Base-by-base conservation (phyloP, 2,329 filamentous ascomycete species). In the Colletotrichum ledebouriae region DNA sequence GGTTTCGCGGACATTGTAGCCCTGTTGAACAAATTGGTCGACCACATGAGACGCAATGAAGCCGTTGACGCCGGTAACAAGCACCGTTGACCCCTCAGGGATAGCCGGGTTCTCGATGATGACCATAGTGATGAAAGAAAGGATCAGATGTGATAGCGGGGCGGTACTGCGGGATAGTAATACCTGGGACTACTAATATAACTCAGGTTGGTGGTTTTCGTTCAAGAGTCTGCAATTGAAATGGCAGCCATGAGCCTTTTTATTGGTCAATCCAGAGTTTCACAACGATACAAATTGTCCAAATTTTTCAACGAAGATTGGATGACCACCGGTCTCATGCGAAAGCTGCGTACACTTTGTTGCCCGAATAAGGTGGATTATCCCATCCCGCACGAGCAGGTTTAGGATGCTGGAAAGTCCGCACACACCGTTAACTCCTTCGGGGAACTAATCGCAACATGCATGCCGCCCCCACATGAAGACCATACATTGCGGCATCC, bases 1-100 rank as follows among this genome's bases (percentile, higher is more conserved):
- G 2, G 81, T 83, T 1, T 83, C 83, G 13, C 82, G 80, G 15
- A 86, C 83, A 3, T 75, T 76, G 70, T 81, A 84, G 6, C 82
- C 82, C 0, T 72, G 72, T 0, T 72, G 59, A 0, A 84, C 76
- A 11, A 82, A 73, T 53, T 82, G 76, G 49, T 80, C 75, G 4
- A 76, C 78, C 6, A 81, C 75, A 15, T 84, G 77, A 0, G 79
- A 80, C 3, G 73, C 82, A 6, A 85, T 74, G 56, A 78, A 22
- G 4, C 22, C 22, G 22, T 22, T 22, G 22, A 22, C 22, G 22
- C 22, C 22, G 3, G 22, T 22, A 4, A 22, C 22, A 22, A 22
- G 22, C 22, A 22, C 22, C 77, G 73, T 72, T 0, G 80, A 80
- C 4, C 74, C 76, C 60, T 73, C 70, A 6, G 73, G 61, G 10